These are phyloP conservation scores for Sugiyamaella marilandica DNA, from an alignment of 805 yeast genomes.

Conservation along the genomic window DNA sequence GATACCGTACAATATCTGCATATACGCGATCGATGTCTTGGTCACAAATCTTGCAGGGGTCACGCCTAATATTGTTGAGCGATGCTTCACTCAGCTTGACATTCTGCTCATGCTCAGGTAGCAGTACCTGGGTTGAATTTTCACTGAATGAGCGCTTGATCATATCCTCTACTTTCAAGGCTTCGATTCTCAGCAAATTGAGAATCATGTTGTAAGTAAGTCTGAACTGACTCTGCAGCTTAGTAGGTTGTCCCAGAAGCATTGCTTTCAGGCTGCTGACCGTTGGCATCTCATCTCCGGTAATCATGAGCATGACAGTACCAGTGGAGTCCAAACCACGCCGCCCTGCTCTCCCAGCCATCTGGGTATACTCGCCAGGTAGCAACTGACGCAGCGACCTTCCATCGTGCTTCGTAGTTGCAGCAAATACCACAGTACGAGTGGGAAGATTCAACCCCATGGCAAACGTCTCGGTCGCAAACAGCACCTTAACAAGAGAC, in stretches of 20 bases:
- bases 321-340: constrained; percentile 93
- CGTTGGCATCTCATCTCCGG: constrained; percentile 31
- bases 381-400: constrained; percentile 69
- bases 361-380: constrained; percentile 95
- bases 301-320: constrained; percentile 86
- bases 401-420: constrained; percentile 87
- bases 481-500: constrained; percentile 79
- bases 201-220: constrained; percentile 94
- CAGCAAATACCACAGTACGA: constrained; percentile 88
- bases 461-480: constrained; percentile 98
- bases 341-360: constrained; percentile 99
- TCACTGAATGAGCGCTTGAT: constrained; percentile 93
- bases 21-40: constrained; percentile 45
- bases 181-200: constrained; percentile 85
- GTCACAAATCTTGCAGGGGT: constrained; percentile 35
- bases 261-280: constrained; percentile 63
- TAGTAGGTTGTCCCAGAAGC: constrained; percentile 84
- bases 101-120: constrained; percentile 78
- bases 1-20: constrained; percentile 43
- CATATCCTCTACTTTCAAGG: constrained; percentile 96
- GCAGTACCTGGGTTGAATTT: constrained; percentile 73
- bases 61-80: constrained; percentile 36
- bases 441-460: constrained; percentile 98
- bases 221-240: constrained; percentile 85
- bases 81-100: constrained; percentile 50